phyloP scores from a whole-genome alignment of 495 filamentous ascomycete species.

The Cercophora sp. region DNA sequence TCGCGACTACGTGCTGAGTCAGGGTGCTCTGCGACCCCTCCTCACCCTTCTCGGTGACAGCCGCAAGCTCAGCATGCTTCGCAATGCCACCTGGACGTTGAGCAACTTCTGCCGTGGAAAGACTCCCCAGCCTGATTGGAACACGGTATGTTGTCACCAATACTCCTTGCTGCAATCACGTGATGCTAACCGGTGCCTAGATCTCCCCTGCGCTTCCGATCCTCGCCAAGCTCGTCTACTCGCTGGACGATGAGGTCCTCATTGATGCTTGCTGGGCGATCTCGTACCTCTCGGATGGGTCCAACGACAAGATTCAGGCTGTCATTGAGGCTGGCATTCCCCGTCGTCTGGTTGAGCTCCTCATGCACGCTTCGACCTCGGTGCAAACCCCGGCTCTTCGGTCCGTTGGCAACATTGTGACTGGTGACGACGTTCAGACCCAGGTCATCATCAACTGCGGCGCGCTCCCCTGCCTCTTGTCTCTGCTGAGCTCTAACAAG shows the following conservation, averaged over 20 bases:
- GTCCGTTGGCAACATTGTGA: constrained; percentile 98
- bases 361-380: constrained; percentile 98
- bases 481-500: constrained; percentile 91
- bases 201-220: constrained; percentile 96
- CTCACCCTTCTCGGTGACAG: constrained; percentile 89
- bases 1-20: constrained; percentile 88
- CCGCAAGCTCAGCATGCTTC: constrained; percentile 97
- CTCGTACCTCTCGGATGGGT: constrained; percentile 97
- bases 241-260: constrained; percentile 94
- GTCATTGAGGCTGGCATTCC: constrained; percentile 98
- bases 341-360: constrained; percentile 90
- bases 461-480: constrained; percentile 82
- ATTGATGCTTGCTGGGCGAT: constrained; percentile 99
- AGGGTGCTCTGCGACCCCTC: constrained; percentile 85
- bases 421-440: constrained; percentile 97
- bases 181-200: constrained; percentile 44
- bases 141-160: constrained; percentile 65
- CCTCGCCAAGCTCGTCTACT: constrained; percentile 95
- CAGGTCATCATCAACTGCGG: constrained; percentile 99
- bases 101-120: constrained; percentile 99
- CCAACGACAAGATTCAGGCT: constrained; percentile 99
- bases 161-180: constrained; percentile 1
- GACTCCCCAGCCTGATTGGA: constrained; percentile 98
- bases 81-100: constrained; percentile 98
- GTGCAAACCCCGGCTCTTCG: constrained; percentile 97